Conservation (phyloP, 495 filamentous ascomycete genomes). For the Cercophora scortea region DNA sequence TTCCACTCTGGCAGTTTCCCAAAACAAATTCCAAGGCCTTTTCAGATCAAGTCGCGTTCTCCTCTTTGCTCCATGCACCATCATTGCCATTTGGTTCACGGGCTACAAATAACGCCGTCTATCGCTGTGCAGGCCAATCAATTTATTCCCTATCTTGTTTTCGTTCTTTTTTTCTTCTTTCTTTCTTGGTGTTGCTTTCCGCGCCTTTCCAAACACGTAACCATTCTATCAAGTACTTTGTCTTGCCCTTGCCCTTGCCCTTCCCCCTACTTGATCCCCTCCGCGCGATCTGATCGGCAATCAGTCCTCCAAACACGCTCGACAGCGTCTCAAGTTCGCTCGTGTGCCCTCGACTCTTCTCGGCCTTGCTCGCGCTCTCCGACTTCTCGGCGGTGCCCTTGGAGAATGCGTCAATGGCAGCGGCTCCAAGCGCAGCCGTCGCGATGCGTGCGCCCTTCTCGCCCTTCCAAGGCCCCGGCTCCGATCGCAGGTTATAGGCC, state of each 20-base stretch:
- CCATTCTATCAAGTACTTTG: neutral
- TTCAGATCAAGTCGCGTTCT: no score
- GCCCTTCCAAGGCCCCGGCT: conserved; percentile 32
- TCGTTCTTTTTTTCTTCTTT: neutral
- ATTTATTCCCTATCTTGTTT: no score
- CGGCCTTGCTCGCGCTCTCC: neutral
- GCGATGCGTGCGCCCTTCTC: conserved; percentile 32
- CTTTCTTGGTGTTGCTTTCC: neutral
- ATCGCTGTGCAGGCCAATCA: no score
- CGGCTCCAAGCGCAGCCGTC: conserved; percentile 35
- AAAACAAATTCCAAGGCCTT: no score
- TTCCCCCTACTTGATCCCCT: neutral
- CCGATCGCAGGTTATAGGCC: conserved; percentile 26
- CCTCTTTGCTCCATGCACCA: no score
- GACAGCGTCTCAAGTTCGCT: conserved; percentile 3
- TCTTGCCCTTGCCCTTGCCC: neutral
- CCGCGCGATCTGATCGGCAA: conserved; percentile 10
- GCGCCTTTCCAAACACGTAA: neutral
- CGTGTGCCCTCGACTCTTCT: neutral
- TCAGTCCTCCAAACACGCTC: conserved; percentile 10
- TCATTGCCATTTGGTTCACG: no score
- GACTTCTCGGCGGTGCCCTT: neutral
- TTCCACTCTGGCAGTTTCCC: no score
- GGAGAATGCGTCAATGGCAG: conserved; percentile 25
- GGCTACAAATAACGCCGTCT: no score